phyloP scores from a whole-genome alignment of 1,284 basidiomycete species.

The Grifola frondosa region DNA sequence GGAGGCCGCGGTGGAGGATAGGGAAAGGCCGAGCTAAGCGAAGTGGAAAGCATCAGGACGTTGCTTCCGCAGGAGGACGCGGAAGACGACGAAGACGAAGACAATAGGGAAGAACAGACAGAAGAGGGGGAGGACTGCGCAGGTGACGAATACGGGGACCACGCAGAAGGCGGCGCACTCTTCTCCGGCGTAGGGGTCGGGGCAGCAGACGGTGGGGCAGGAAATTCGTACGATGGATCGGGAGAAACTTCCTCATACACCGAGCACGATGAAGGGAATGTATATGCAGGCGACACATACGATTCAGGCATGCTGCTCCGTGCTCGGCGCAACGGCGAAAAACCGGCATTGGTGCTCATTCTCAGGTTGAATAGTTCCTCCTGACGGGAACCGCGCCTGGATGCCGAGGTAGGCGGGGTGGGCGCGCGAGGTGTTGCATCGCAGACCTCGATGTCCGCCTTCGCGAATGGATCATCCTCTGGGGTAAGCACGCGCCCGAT shows the following conservation, averaged over 20 bases:
- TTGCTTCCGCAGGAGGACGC: too few species aligned
- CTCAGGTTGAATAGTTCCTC: too few species aligned
- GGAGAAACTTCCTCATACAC: slow-evolving; percentile 6
- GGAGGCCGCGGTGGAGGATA: slow-evolving; percentile 5
- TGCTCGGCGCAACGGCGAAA: slow-evolving; percentile 3
- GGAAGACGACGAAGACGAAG: too few species aligned
- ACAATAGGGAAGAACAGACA: slow-evolving; percentile 3
- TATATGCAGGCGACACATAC: slow-evolving; percentile 17
- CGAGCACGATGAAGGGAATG: slow-evolving; percentile 25
- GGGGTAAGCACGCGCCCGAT: slow-evolving; percentile 34
- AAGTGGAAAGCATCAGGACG: too few species aligned
- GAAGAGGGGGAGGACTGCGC: slow-evolving; percentile 2
- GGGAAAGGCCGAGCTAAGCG: slow-evolving; percentile 4
- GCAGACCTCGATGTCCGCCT: slow-evolving; percentile 23
- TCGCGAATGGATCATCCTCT: slow-evolving; percentile 33
- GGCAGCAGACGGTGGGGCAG: background rate
- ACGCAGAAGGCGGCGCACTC: slow-evolving; percentile 13
- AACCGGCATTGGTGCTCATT: background rate
- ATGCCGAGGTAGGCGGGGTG: slow-evolving; percentile 11
- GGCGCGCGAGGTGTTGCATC: slow-evolving; percentile 15
- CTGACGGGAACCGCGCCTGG: slow-evolving; percentile 7
- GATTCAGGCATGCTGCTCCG: slow-evolving; percentile 19
- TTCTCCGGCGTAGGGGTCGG: slow-evolving; percentile 9
- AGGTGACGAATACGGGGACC: slow-evolving; percentile 9
- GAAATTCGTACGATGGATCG: background rate